Evolutionary conservation across 2,329 filamentous ascomycete species (phyloP), one percentile per base, ranked within the genome.

Genomic region (Sphaceloma murrayae): DNA sequence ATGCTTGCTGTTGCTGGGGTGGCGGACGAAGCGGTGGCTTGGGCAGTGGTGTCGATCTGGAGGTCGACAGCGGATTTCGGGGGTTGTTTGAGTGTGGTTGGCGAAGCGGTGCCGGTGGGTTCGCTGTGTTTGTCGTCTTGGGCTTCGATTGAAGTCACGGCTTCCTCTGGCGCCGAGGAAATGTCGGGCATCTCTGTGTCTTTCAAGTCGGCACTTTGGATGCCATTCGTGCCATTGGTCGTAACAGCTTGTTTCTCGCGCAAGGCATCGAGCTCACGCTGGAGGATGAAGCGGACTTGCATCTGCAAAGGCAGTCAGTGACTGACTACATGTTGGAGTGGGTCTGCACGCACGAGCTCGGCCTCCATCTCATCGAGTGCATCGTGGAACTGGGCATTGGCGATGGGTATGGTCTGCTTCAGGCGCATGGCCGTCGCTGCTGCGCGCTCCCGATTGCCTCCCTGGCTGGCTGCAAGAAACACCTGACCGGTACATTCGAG

Each of bases 361-460:
- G 61, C 60, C 51, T 72, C 69, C 10, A 74, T 60, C 46, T 66
- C 60, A 55, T 74, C 69, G n/a, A 73, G 63, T n/a, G 66, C 64
- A 34, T 68, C 62, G 51, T 74, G 67, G 48, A 69, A 73, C 50
- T 62, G 58, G 24, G 60, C 58, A 11, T 61, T 57, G 19, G 66
- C 66, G 11, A 53, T 54, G 2, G 67, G 63, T 10, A 73, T 49
- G 10, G 55, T 48, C 21, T 57, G 51, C 45, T 58, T 60, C 40
- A 65, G 58, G 49, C 64, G 54, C n/a, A 51, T 46, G 19, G 56
- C 52, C 43, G 58, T 56, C 2, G 56, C 57, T 40, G 54, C 58
- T 50, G 56, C 51, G n/a, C 53, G 49, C 16, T 52, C 54, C 11
- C 49, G 51, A 52, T 56, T 56, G 43, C 56, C 59, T 18, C 52